Conservation (phyloP, 495 filamentous ascomycete genomes). For the Neurospora hispaniola region DNA sequence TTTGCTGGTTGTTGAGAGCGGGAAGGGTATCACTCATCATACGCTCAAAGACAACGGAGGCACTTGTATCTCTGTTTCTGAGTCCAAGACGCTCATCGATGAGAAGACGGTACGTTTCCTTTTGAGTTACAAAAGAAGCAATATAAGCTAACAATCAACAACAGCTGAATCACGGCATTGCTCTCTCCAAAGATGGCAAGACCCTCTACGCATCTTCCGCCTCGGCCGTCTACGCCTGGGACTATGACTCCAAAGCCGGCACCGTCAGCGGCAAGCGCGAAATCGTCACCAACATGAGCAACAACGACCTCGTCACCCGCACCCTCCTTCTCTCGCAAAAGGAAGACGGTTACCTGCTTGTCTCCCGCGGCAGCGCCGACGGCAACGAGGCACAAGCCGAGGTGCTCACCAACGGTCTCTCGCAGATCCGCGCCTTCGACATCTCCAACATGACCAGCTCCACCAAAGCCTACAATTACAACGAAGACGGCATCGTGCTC, state of each 20-base stretch:
- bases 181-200: conserved; percentile 45
- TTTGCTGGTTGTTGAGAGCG: conserved; percentile 46
- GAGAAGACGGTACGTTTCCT: conserved; percentile 25
- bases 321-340: conserved; percentile 43
- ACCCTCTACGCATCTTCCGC: conserved; percentile 52
- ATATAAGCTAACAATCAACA: neutral
- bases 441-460: conserved; percentile 30
- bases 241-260: conserved; percentile 39
- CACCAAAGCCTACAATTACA: conserved; percentile 28
- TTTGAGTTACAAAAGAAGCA: neutral
- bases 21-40: conserved; percentile 40
- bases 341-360: conserved; percentile 33
- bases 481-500: conserved; percentile 40
- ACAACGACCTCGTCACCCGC: conserved; percentile 47
- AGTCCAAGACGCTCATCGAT: conserved; percentile 28
- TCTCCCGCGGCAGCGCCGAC: conserved; percentile 46
- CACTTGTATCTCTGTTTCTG: conserved; percentile 35
- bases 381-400: conserved; percentile 39
- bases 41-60: conserved; percentile 39
- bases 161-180: conserved; percentile 54
- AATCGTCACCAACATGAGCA: conserved; percentile 48
- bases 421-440: conserved; percentile 51
- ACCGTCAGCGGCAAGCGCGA: conserved; percentile 28
- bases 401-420: conserved; percentile 39
- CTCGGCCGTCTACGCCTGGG: conserved; percentile 45